Evolutionary conservation across 352 stramenopile species (phyloP), one percentile per base, ranked within the genome.

Genomic region (Phytophthora podocarpi): DNA sequence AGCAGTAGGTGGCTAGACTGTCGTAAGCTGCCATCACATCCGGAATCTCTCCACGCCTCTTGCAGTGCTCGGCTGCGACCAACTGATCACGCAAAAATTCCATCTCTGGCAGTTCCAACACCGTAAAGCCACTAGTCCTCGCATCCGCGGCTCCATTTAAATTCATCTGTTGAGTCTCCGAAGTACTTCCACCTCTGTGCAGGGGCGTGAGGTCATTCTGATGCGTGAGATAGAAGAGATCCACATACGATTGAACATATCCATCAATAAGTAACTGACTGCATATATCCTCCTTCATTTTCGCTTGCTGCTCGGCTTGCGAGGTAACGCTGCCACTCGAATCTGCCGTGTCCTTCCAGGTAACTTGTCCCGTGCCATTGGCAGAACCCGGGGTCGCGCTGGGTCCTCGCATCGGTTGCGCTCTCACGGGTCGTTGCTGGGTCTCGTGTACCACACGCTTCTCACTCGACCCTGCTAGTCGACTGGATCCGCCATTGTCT

Each of bases 201-300:
- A 60, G 46, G 1, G 41, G 40, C 0, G 50, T 24, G 4, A 73
- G 55, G 30, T 84, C 81, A 16, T 89, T 76, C 35, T 89, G 85
- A 62, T 98, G 91, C 13, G 85, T 96, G 16, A 98, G 83, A 75
- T 98, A 97, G 59, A 98, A 98, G 36, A 98, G 83, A 69, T 98
- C 93, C n/a, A 98, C 90, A 59, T 87, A 98, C 7, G 86, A 95
- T 67, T 98, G 92, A 32, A 98, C 92, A 66, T 96, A 97, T 27
- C 93, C 93, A 20, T 77, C 73, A 59, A 89, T 80, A 11, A 98
- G 78, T 50, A 98, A 84, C 40, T 95, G 80, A 41, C 92, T 87
- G 55, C 89, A 97, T 5, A 92, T 72, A 13, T 88, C 74, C 57
- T 93, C 81, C 54, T 90, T 89, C 48, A 90, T 74, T 37, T 87